These are phyloP conservation scores for Ottelia alismoides DNA, from an alignment of 106 monocot genomes.

Conservation along the genomic window DNA sequence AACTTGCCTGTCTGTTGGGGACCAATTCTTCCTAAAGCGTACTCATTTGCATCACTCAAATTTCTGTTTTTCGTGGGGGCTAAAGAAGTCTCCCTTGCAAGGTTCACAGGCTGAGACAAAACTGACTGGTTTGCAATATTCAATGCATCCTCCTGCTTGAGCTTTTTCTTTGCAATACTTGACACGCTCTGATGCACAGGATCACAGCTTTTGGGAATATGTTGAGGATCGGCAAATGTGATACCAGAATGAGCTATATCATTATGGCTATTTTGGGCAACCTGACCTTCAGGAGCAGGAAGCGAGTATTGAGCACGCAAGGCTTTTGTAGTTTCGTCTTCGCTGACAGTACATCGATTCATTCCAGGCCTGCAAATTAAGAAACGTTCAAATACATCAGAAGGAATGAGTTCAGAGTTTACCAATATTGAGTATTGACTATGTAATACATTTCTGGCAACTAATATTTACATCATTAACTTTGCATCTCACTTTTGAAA, in stretches of 20 bases:
- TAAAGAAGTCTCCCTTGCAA: conserved; percentile 18
- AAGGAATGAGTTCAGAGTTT: too few relatives aligned
- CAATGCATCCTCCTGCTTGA: conserved; percentile 5
- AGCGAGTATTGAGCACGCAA: conserved; percentile 21
- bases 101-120: conserved; percentile 5
- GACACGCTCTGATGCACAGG: background rate
- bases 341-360: conserved; percentile 30
- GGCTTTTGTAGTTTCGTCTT: conserved; percentile 34
- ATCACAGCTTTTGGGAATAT: conserved; percentile 7
- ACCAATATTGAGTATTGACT: too few relatives aligned
- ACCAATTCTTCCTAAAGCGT: conserved; percentile 2
- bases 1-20: conserved; percentile 18
- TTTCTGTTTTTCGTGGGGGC: conserved; percentile 21
- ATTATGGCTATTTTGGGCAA: conserved; percentile 4
- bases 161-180: conserved; percentile 18
- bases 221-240: conserved; percentile 1
- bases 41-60: conserved; percentile 21
- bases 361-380: conserved; percentile 30
- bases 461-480: too few relatives aligned
- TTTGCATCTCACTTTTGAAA: too few relatives aligned
- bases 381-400: background rate
- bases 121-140: conserved; percentile 2
- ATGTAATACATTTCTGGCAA: too few relatives aligned
- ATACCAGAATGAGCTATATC: conserved; percentile 12
- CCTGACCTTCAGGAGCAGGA: conserved; percentile 9